Base-by-base conservation (phyloP, 345 rosid species). In the Pistacia atlantica region DNA sequence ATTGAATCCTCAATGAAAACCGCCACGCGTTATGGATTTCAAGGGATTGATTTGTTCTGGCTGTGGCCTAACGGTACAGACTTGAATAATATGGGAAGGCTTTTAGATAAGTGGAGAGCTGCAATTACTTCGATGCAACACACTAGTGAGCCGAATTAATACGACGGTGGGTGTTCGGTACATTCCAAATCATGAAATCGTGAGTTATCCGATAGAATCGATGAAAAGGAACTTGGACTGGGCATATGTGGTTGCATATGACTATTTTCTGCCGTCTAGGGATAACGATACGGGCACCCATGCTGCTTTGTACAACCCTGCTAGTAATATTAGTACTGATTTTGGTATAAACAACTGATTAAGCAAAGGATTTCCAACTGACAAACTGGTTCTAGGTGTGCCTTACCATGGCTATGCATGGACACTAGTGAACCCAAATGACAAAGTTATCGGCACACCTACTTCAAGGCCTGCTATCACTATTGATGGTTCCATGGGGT, bases 331-430 rank as follows among this genome's bases (percentile, higher is more conserved):
- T 42, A 64, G 56, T 38, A 79, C 85, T 11, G 83, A 79, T 79
- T 76, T 37, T 33, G 83, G 86, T 20, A 28, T 83, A 42, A 80
- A 4, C 3, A 74, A 70, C 65, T 83, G 86, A 83, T 31, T 83
- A 71, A 58, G 28, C 14, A 66, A 37, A 46, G 86, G 83, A 33
- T 70, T 80, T 28, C 78, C 81, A 4, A 64, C 71, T 10, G 67
- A 45, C 55, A 83, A 83, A 76, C 69, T 80, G 22, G 82, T 80
- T 48, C 58, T 83, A 46, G 81, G 86, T 3, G 18, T 83, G 65
- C 86, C 86, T 54, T 83, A 73, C 25, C 81, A 80, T 75, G 86
- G 86, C 14, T 83, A 77, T 55, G 72, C 62, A 3, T 83, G 84
- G 86, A 67, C 22, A 14, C 62, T 78, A 0, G 81, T n/a, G 77